Evolutionary conservation across 2,329 filamentous ascomycete genomes (phyloP), one percentile per base, ranked within the genome.

Genomic region (Botrytis deweyae): DNA sequence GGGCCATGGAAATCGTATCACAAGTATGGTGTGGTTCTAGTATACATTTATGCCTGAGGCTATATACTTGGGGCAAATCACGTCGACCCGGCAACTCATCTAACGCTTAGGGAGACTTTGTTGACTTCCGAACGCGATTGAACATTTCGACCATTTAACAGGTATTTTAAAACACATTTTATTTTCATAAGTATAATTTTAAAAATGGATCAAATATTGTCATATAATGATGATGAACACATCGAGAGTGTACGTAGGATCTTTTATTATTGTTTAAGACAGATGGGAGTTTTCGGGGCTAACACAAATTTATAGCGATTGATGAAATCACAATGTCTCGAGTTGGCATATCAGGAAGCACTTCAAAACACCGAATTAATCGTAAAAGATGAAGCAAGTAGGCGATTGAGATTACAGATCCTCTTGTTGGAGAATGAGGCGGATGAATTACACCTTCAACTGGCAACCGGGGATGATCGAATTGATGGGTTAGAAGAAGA

Each of bases 371-470:
- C 92, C 52, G 88, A 93, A 71, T 84, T 91, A 18, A 86, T 97
- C 72, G 84, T 89, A 77, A 92, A 93, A 79, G 90, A 94, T 76
- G 95, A 98, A 81, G 89, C 91, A 74, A 86, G 89, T 58, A 90
- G 95, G 66, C 88, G 90, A 76, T 83, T 94, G 70, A 89, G 89
- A 77, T 86, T 95, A 75, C 88, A 91, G 76, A 86, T 91, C 72
- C 84, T 95, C 72, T 83, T 94, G n/a, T 84, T 93, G n/a, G 87
- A 91, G 75, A 90, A 95, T 76, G 92, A 97, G 76, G 93, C 91
- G 76, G 88, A 90, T 66, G 86, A 88, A 16, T 83, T 97, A 42
- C 88, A 89, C 76, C 87, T 90, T 63, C 87, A 91, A 76, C 81
- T 95, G 29, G 82, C 85, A 6, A 83, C 88, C 58, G 88, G 88